Evolutionary conservation across 2,329 filamentous ascomycete genomes (phyloP), one percentile per base, ranked within the genome.

Genomic region (Teratosphaeriaceae sp.): DNA sequence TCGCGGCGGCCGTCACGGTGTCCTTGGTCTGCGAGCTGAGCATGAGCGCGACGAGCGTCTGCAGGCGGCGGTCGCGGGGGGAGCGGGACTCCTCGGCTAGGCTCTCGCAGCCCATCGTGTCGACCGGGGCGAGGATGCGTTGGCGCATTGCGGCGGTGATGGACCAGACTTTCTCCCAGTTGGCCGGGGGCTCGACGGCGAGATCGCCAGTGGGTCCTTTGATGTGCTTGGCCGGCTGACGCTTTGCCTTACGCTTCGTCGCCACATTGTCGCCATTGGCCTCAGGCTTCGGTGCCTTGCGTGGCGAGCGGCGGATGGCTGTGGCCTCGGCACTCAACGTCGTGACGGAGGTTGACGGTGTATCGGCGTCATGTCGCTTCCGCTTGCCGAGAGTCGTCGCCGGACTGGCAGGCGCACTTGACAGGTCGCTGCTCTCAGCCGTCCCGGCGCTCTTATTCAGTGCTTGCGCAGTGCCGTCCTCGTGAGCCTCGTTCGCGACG

Each of bases 41-140:
- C 89, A 96, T 95, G 49, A 96, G 72, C 12, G 88, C 79, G 29
- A 94, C 74, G 22, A 96, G 76, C 2, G 87, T 94, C 58, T 96
- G 89, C 56, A 94, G 89, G 5, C 89, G 78, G 60, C 80, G 80
- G 58, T 83, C 76, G 42, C 70, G 63, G 13, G 72, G 70, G 0
- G 67, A 63, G 2, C 58, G 64, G 13, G 67, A 62, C 37, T 74
- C 68, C 43, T 78, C 69, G 2, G 85, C 85, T 8, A 92, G 73
- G 6, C 78, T 77, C 65, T 88, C 88, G 65, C 92, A 98, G 9
- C 92, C 92, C 89, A 97, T 96, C 0, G 90, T 97, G 64, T 98
- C 92, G 9, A 98, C 92, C 0, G 90, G 85, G 1, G 92, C 92
- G 0, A 76, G 65, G 29, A 76, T 84, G 65, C 70, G 76, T 61